Evolutionary conservation across 1,139 yeast species (phyloP), one percentile per base, ranked within the genome.

Genomic region (Nakaseomyces sp.): DNA sequence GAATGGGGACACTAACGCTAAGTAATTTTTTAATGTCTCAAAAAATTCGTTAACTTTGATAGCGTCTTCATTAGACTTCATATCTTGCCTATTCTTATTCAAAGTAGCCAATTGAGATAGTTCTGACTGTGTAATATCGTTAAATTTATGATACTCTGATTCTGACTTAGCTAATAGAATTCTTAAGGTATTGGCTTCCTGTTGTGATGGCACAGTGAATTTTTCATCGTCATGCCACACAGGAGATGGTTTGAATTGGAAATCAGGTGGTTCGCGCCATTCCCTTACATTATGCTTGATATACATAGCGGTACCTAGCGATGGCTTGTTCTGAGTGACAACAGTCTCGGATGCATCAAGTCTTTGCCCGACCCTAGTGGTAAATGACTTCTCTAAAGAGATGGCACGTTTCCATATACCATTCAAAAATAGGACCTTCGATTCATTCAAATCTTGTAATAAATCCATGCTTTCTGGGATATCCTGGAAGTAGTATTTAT

Each of bases 141-240:
- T 58, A 56, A 61, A 44, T 67, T 65, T 70, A 26, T 70, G 65
- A 50, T 77, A 77, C 9, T 67, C 70, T 7, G 67, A 55, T 40
- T 74, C 68, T 5, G 81, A 69, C 39, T 67, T 61, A 42, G 75
- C 74, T 48, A 91, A 69, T 45, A 71, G 68, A 47, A 74, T 73
- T 57, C 83, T 80, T 58, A 91, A 69, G 42, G 73, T 77, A 15
- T 79, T 72, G 51, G 87, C 69, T 54, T 87, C 91, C 1, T 74
- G 74, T 35, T 76, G 80, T 28, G 69, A 67, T 16, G 74, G 73
- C 1, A 77, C 73, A 13, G 80, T 70, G 67, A 91, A 77, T 40
- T 76, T 70, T 51, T 88, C 95, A 63, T 91, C 96, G 58, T 91
- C 98, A 64, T 89, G 97, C 98, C 98, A 93, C 41, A 93, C 83